A percentile compares a stretch with the other conserved stretches of the same genome.
Evolutionary conservation across 352 stramenopile genomes (phyloP).

Genomic region (Aphanomyces cochlioides): DNA sequence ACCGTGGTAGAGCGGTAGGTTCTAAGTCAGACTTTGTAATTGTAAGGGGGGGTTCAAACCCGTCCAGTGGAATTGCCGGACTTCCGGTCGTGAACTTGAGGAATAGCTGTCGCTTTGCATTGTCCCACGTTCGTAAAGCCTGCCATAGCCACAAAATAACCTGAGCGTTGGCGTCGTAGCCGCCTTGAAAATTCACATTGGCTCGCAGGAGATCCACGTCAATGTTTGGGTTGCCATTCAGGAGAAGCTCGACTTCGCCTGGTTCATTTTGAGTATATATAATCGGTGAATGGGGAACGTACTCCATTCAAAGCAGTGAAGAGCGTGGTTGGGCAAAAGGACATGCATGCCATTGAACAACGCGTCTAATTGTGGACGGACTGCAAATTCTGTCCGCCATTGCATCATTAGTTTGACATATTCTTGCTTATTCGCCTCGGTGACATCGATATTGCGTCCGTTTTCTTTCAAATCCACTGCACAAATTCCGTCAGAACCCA

Average conservation of each 20-base stretch:
- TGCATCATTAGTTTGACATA: constrained; percentile 65
- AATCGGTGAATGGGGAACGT: not conserved
- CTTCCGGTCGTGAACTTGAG: constrained; percentile 84
- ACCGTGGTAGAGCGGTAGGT: constrained; percentile 54
- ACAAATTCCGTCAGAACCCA: not conserved
- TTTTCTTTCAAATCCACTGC: constrained; percentile 60
- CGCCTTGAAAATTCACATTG: constrained; percentile 75
- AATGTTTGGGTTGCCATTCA: constrained; percentile 61
- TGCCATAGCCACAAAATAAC: constrained; percentile 85
- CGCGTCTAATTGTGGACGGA: constrained; percentile 54
- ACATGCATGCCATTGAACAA: constrained; percentile 49
- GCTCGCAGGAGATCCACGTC: constrained; percentile 82
- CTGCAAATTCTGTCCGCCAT: constrained; percentile 56
- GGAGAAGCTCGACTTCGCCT: constrained; percentile 43
- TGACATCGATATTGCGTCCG: constrained; percentile 57
- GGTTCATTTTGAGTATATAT: not conserved
- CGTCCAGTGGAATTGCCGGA: constrained; percentile 78
- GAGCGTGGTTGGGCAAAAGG: constrained; percentile 43
- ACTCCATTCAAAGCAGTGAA: constrained; percentile 49
- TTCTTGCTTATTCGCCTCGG: constrained; percentile 69
- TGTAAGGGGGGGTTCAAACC: constrained; percentile 83
- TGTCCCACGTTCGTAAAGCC: constrained; percentile 60
- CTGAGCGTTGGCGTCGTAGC: constrained; percentile 69
- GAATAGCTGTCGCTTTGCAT: constrained; percentile 56
- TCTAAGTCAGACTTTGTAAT: constrained; percentile 78